Base-by-base conservation (phyloP, 805 yeast genomes). In the Ogataea pignaliae region DNA sequence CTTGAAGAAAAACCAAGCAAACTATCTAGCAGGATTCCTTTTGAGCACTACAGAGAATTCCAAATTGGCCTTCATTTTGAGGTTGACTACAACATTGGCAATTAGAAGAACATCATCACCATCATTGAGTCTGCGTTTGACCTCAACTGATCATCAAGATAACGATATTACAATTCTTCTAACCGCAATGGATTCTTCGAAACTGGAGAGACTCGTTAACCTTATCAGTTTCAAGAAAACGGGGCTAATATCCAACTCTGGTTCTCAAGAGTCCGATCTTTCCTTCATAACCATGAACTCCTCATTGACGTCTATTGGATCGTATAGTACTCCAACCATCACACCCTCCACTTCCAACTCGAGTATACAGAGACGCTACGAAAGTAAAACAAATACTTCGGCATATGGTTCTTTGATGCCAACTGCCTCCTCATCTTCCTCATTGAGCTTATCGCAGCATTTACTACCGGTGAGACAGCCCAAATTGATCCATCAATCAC, bases 261-360 rank as follows among this genome's bases (percentile, higher is more conserved):
- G 50, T 8, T 56, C 61, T 4, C 54, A 50, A 39, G 44, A 47
- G 21, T 60, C 64, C 1, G 52, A 52, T 11, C 39, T 61, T 34
- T 54, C 56, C 18, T 41, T 42, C 30, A 36, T 40, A 12, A 38
- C 56, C 10, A 38, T 41, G 44, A 42, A 36, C 41, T 34, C 52
- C 13, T 51, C 54, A 9, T 30, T 46, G 11, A 45, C 57, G 17
- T 45, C 51, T 17, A 29, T 53, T 32, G 8, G 36, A 42, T 30
- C 2, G 44, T 9, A 37, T 48, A 21, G 26, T 7, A 21, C 26
- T 4, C 26, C 26, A 7, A 21, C 26, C 26, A 21, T 21, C 26
- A 21, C 26, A 21, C 26, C 26, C 4, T 21, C 26, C 4, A 21
- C 7, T 7, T 21, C 26, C 26, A 21, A 21, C 7, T 21, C 26